Percentiles rank a stretch among this genome's conserved stretches.
phyloP scores from a whole-genome alignment of 2,329 filamentous ascomycete species.

The Pseudopyricularia cyperi region DNA sequence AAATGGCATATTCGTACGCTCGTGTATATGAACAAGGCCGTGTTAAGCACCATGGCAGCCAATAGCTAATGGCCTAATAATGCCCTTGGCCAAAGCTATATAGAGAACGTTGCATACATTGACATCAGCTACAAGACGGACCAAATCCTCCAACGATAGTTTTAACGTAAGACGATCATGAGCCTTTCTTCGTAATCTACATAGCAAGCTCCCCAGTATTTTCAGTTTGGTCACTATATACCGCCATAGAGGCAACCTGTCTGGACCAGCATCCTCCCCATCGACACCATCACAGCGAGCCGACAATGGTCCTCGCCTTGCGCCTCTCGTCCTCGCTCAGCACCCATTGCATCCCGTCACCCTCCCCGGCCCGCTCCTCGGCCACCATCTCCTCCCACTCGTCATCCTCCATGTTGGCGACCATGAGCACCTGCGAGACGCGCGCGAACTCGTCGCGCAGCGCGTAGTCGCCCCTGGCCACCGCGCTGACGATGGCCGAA shows the following conservation, averaged over 20 bases:
- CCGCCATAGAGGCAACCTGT: too few relatives aligned
- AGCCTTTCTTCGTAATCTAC: too few relatives aligned
- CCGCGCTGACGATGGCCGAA: conserved; percentile 55
- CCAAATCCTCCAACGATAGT: too few relatives aligned
- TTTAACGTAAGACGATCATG: too few relatives aligned
- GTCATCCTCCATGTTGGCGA: conserved; percentile 90
- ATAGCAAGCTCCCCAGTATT: too few relatives aligned
- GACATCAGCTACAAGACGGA: too few relatives aligned
- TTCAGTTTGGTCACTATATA: too few relatives aligned
- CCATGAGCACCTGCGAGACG: conserved; percentile 68
- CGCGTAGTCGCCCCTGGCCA: conserved; percentile 60
- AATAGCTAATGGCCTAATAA: too few relatives aligned
- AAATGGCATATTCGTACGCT: background rate
- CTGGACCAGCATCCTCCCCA: too few relatives aligned
- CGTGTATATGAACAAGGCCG: background rate
- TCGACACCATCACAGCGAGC: conserved; percentile 7
- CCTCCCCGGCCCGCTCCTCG: background rate
- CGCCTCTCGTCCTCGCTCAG: conserved; percentile 61
- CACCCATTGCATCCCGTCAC: conserved; percentile 55
- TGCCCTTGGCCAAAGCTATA: too few relatives aligned
- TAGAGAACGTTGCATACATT: too few relatives aligned
- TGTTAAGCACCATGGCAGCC: too few relatives aligned
- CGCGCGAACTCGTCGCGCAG: conserved; percentile 66
- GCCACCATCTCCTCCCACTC: conserved; percentile 68
- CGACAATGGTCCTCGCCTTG: conserved; percentile 57